phyloP scores from a whole-genome alignment of 2,329 filamentous ascomycete species.

The Colletotrichum shisoi region DNA sequence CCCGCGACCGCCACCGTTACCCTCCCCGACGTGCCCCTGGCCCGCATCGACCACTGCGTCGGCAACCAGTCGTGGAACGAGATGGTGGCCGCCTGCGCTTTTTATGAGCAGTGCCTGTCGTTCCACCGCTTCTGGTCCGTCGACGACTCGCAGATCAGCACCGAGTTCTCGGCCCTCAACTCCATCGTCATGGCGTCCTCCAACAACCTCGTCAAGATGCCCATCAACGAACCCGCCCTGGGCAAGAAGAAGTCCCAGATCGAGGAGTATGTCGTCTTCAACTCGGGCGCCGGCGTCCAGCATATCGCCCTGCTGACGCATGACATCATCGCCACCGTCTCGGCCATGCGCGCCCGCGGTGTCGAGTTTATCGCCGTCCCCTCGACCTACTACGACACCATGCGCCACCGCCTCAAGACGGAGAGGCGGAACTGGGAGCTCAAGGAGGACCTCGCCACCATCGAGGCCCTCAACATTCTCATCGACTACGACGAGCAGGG shows the following conservation, averaged over 20 bases:
- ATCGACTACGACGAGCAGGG: conserved; percentile 96
- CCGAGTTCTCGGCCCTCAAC: conserved; percentile 87
- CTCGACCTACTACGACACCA: conserved; percentile 81
- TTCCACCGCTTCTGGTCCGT: conserved; percentile 99
- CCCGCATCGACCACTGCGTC: conserved; percentile 92
- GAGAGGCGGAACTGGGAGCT: conserved; percentile 69
- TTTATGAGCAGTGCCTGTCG: conserved; percentile 86
- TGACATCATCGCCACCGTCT: conserved; percentile 80
- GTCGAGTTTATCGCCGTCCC: conserved; percentile 94
- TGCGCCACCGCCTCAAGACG: conserved; percentile 75
- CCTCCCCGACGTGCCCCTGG: conserved; percentile 72
- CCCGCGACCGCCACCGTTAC: conserved; percentile 49
- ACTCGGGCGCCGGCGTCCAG: conserved; percentile 88
- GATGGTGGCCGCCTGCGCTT: conserved; percentile 72
- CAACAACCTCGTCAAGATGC: conserved; percentile 93
- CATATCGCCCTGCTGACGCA: conserved; percentile 87
- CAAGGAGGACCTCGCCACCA: conserved; percentile 78
- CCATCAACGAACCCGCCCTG: conserved; percentile 92
- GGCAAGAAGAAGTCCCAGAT: conserved; percentile 95
- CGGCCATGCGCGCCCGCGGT: conserved; percentile 81
- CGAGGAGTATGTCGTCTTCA: conserved; percentile 91
- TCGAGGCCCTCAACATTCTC: conserved; percentile 82
- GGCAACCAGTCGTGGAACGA: conserved; percentile 96
- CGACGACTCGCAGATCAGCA: conserved; percentile 91
- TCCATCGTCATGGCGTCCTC: conserved; percentile 89